Evolutionary conservation across 768 basidiomycete species (phyloP).

Genomic region (Termitomyces sp.): DNA sequence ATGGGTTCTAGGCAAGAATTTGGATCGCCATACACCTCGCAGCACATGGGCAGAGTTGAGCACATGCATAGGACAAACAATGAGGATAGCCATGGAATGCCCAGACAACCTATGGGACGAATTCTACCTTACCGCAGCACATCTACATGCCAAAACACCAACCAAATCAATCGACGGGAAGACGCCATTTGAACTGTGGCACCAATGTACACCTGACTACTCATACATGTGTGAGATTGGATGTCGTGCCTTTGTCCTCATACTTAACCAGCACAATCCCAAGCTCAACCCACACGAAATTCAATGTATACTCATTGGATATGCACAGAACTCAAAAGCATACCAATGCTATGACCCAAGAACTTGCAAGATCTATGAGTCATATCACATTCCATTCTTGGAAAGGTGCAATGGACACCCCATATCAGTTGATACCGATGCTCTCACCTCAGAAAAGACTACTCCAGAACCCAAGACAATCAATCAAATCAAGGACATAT

Average conservation of each 20-base stretch:
- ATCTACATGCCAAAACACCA: neutral
- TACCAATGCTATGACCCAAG: neutral
- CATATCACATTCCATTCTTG: neutral
- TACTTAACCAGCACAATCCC: neutral
- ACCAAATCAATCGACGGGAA: neutral
- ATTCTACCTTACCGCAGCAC: neutral
- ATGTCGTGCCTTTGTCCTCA: neutral
- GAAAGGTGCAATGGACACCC: neutral
- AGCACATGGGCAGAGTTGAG: constrained; percentile 34
- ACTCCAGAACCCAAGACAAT: neutral
- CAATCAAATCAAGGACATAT: neutral
- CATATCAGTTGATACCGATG: neutral
- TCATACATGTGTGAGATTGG: neutral
- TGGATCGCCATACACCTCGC: constrained; percentile 13
- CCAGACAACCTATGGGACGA: constrained; percentile 29
- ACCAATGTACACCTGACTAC: neutral
- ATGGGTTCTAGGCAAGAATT: constrained; percentile 17
- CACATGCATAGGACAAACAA: constrained; percentile 29
- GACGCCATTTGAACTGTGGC: neutral
- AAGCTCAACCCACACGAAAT: neutral
- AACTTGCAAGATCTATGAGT: neutral
- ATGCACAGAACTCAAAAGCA: neutral
- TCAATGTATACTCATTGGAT: neutral
- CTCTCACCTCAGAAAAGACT: neutral
- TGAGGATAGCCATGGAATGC: constrained; percentile 21